These are phyloP conservation scores for Diatrype stigma DNA, from an alignment of 2,329 filamentous ascomycete genomes.

Conservation along the genomic window DNA sequence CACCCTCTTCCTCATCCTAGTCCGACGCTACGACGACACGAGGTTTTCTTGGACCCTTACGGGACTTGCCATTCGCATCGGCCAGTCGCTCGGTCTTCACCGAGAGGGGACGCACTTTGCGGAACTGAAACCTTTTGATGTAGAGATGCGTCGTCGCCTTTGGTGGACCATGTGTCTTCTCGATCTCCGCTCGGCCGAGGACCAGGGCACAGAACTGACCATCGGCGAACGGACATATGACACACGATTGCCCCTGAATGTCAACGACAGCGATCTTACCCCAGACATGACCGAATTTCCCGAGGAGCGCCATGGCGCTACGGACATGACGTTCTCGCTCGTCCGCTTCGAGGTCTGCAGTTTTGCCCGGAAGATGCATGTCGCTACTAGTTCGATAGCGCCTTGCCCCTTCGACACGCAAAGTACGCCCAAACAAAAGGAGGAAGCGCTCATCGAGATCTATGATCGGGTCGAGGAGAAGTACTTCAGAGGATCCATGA, in stretches of 20 bases:
- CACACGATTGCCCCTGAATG: conserved; percentile 30
- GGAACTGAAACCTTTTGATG: conserved; percentile 38
- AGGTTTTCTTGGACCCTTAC: conserved; percentile 48
- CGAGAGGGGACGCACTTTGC: conserved; percentile 37
- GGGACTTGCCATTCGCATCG: conserved; percentile 47
- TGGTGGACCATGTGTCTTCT: conserved; percentile 51
- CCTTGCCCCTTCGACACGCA: conserved; percentile 26
- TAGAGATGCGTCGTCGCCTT: conserved; percentile 50
- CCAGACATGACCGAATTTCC: conserved; percentile 31
- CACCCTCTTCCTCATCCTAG: conserved; percentile 39
- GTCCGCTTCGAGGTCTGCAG: conserved; percentile 40
- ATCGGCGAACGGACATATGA: conserved; percentile 22
- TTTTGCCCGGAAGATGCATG: conserved; percentile 36
- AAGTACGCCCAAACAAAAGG: conserved; percentile 38
- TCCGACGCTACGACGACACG: conserved; percentile 37
- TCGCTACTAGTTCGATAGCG: conserved; percentile 29
- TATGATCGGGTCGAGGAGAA: conserved; percentile 47
- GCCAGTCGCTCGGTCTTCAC: conserved; percentile 50
- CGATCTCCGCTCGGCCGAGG: conserved; percentile 20
- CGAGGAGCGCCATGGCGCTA: conserved; percentile 22
- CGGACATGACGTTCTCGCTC: conserved; percentile 34
- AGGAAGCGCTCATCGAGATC: conserved; percentile 40
- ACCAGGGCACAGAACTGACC: conserved; percentile 19
- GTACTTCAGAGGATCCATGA: conserved; percentile 48
- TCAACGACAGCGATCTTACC: conserved; percentile 35